These are phyloP conservation scores for Mangifera indica DNA, from an alignment of 345 rosid species.

Conservation along the genomic window DNA sequence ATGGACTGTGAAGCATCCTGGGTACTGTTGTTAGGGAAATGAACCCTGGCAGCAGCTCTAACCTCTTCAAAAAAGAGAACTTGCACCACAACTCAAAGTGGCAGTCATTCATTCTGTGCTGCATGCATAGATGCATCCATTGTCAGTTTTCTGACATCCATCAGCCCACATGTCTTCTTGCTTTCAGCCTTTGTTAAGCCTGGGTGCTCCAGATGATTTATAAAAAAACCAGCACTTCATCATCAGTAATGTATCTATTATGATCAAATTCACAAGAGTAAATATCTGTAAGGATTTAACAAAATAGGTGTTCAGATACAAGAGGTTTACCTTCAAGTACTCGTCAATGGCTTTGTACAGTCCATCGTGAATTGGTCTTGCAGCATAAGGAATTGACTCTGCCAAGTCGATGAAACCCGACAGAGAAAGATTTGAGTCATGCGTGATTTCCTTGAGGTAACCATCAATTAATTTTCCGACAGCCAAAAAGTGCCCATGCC, in stretches of 20 bases:
- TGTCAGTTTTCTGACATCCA: slow-evolving; percentile 83
- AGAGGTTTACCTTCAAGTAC: slow-evolving; percentile 64
- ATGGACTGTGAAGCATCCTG: slow-evolving; percentile 33
- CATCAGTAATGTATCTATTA: not conserved
- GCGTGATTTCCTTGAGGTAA: slow-evolving; percentile 59
- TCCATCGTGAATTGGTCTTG: slow-evolving; percentile 73
- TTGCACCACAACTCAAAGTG: slow-evolving; percentile 81
- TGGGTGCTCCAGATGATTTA: slow-evolving; percentile 63
- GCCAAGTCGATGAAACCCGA: slow-evolving; percentile 56
- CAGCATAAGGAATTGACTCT: slow-evolving; percentile 58
- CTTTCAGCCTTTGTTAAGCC: slow-evolving; percentile 65
- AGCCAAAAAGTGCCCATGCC: slow-evolving; percentile 48
- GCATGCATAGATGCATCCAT: slow-evolving; percentile 73
- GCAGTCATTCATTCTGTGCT: slow-evolving; percentile 89
- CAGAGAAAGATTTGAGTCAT: slow-evolving; percentile 44
- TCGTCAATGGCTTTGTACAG: slow-evolving; percentile 80
- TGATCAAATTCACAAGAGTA: no score
- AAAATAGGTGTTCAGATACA: no score
- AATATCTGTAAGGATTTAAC: no score
- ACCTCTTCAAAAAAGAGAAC: slow-evolving; percentile 88
- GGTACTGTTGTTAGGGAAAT: slow-evolving; percentile 33
- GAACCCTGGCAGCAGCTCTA: slow-evolving; percentile 50
- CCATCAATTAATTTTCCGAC: slow-evolving; percentile 75
- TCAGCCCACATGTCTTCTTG: slow-evolving; percentile 67
- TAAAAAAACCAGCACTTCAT: not conserved